phyloP scores from a whole-genome alignment of 352 stramenopile genomes.

The Pythium pyrilobum region DNA sequence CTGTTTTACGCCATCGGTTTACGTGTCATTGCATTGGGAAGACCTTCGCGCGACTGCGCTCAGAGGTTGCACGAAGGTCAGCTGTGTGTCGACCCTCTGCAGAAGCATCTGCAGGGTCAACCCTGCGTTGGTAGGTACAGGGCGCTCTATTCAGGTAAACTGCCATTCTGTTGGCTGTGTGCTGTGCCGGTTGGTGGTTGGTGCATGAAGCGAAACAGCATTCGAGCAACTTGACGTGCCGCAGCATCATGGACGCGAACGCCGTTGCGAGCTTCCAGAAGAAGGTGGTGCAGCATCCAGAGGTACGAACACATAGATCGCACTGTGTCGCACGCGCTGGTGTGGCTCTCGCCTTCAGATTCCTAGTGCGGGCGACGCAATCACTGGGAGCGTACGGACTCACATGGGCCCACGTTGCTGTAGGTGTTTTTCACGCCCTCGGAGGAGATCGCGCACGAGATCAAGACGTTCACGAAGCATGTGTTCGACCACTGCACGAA shows the following conservation, averaged over 20 bases:
- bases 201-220: constrained; percentile 20
- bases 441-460: constrained; percentile 48
- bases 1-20: constrained; percentile 28
- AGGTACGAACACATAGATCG: constrained; percentile 29
- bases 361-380: not conserved
- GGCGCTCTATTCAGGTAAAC: constrained; percentile 10
- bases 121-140: constrained; percentile 4
- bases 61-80: not conserved
- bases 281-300: constrained; percentile 64
- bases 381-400: too few species aligned
- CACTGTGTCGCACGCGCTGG: not conserved
- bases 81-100: not conserved
- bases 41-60: constrained; percentile 9
- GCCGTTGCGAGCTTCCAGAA: constrained; percentile 54
- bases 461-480: constrained; percentile 78
- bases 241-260: constrained; percentile 45
- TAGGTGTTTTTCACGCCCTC: constrained; percentile 80
- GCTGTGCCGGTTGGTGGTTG: constrained; percentile 18
- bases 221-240: constrained; percentile 12
- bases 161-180: constrained; percentile 16
- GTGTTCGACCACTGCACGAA: constrained; percentile 69
- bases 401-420: not conserved
- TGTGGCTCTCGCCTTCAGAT: not conserved
- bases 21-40: constrained; percentile 8
- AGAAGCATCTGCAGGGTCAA: not conserved